Evolutionary conservation across 768 basidiomycete species (phyloP).

Genomic region (Suillus spraguei): DNA sequence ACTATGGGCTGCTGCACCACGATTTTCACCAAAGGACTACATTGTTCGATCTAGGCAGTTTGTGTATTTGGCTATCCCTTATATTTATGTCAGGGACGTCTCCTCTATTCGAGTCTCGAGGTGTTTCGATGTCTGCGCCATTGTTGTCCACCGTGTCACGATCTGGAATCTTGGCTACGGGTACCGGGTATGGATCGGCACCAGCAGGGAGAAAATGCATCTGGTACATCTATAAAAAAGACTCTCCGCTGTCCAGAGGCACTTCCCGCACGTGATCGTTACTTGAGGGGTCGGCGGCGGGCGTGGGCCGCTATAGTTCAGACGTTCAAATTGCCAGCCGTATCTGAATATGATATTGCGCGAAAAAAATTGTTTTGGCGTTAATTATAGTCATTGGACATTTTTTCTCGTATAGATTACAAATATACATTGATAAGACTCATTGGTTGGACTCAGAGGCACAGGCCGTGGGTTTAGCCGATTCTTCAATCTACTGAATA

Average conservation of each 20-base stretch:
- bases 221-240: slow-evolving; percentile 38
- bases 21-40: slow-evolving; percentile 58
- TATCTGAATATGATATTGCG: no score
- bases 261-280: neutral
- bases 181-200: slow-evolving; percentile 69
- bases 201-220: slow-evolving; percentile 59
- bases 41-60: slow-evolving; percentile 60
- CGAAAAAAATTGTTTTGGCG: no score
- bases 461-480: no score
- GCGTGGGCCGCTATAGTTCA: no score
- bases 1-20: slow-evolving; percentile 67
- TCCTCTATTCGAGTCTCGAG: slow-evolving; percentile 38
- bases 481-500: no score
- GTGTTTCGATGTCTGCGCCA: slow-evolving; percentile 69
- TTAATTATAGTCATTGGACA: no score
- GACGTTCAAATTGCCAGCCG: no score
- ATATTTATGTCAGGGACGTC: slow-evolving; percentile 37
- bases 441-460: no score
- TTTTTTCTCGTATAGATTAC: no score
- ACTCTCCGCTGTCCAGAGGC: no score
- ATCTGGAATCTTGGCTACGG: slow-evolving; percentile 63
- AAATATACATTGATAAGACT: no score
- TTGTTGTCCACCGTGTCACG: slow-evolving; percentile 65
- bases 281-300: no score
- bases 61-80: neutral